phyloP scores from a whole-genome alignment of 176 grass and related monocot species.

The Lolium multiflorum region DNA sequence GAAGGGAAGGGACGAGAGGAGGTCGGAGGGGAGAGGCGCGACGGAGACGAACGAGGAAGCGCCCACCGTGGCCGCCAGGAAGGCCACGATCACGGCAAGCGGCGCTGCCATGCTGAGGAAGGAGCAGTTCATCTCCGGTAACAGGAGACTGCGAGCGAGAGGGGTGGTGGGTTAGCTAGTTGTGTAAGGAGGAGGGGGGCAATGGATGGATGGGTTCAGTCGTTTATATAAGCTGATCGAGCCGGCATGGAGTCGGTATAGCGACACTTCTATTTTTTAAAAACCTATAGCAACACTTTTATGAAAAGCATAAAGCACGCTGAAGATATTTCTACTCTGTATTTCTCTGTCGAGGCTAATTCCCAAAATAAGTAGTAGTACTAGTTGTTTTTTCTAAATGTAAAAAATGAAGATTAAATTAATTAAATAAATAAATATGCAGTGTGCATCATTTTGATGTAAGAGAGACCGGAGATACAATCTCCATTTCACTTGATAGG shows the following conservation, averaged over 20 bases:
- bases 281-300: not conserved
- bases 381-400: too few species aligned
- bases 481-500: too few species aligned
- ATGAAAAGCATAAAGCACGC: not conserved
- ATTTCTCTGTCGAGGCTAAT: not conserved
- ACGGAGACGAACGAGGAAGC: slow-evolving; percentile 9
- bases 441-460: too few species aligned
- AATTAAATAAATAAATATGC: too few species aligned
- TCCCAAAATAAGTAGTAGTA: not conserved
- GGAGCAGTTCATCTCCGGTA: slow-evolving; percentile 39
- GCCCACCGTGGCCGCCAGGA: slow-evolving; percentile 34
- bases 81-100: not conserved
- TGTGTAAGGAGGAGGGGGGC: slow-evolving; percentile 11
- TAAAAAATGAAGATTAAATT: too few species aligned
- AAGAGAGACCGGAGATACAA: too few species aligned
- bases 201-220: not conserved
- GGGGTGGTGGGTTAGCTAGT: not conserved
- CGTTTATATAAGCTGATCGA: slow-evolving; percentile 10
- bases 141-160: not conserved
- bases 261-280: too few species aligned
- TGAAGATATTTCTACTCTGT: not conserved
- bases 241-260: not conserved
- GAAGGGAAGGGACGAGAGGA: slow-evolving; percentile 23
- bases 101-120: slow-evolving; percentile 23
- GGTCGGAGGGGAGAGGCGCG: not conserved